Evolutionary conservation across 2,329 filamentous ascomycete species (phyloP).

Genomic region (Alternaria ethzedia): DNA sequence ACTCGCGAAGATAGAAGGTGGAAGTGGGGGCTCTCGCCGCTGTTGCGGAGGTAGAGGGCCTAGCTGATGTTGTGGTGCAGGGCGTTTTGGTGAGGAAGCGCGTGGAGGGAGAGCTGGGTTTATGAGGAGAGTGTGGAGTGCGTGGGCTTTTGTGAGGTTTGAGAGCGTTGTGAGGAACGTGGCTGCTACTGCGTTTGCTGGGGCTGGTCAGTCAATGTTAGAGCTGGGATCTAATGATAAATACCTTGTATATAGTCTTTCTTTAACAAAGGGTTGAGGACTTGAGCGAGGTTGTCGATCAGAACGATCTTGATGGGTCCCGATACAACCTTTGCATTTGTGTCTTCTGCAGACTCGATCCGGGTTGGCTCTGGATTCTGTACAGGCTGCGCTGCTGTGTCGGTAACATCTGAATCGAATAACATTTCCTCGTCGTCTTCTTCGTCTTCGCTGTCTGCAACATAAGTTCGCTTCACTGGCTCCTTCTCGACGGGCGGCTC

Average conservation of each 20-base stretch:
- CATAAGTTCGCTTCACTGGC: constrained; percentile 27
- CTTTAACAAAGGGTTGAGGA: constrained; percentile 47
- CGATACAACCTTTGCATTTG: not conserved
- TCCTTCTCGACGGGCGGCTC: not conserved
- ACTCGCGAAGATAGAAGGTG: constrained; percentile 52
- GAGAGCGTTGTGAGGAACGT: constrained; percentile 51
- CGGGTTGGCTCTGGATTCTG: not conserved
- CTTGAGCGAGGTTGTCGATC: constrained; percentile 49
- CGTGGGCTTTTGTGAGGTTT: constrained; percentile 46
- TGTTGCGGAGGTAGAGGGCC: constrained; percentile 9
- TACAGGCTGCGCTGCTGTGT: not conserved
- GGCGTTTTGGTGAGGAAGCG: constrained; percentile 2
- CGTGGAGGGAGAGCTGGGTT: constrained; percentile 39
- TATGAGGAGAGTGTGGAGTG: constrained; percentile 50
- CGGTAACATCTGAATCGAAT: constrained; percentile 27
- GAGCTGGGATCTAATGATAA: constrained; percentile 21
- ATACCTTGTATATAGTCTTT: constrained; percentile 46
- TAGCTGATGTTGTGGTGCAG: not conserved
- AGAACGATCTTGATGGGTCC: constrained; percentile 40
- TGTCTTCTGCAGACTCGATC: not conserved
- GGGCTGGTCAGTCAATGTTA: constrained; percentile 8
- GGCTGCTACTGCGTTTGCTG: constrained; percentile 50
- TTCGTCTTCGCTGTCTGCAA: constrained; percentile 47
- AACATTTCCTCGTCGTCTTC: constrained; percentile 49
- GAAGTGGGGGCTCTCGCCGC: constrained; percentile 19